phyloP scores from a whole-genome alignment of 1,284 basidiomycete genomes.

The Sphagnurus paluster region DNA sequence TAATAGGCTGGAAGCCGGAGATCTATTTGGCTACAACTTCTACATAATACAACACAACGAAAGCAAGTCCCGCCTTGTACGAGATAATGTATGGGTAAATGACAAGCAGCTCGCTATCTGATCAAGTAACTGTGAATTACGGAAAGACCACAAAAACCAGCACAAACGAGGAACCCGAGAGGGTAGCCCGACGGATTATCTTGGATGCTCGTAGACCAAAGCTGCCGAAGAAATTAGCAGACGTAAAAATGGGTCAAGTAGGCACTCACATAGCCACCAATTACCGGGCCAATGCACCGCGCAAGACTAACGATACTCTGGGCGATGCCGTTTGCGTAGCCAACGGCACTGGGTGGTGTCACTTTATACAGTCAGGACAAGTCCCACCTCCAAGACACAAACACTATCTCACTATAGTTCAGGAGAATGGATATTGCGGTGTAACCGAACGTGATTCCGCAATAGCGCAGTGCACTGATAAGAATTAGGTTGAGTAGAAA shows the following conservation, averaged over 20 bases:
- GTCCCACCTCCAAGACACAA: neutral
- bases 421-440: constrained; percentile 77
- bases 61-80: too few relatives aligned
- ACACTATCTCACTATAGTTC: constrained; percentile 66
- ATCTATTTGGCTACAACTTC: neutral
- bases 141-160: constrained; percentile 57
- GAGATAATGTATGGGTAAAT: neutral
- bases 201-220: constrained; percentile 76
- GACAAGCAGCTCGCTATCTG: constrained; percentile 42
- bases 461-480: constrained; percentile 68
- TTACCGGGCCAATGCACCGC: constrained; percentile 73
- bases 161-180: constrained; percentile 70
- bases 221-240: constrained; percentile 35
- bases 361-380: constrained; percentile 41
- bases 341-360: constrained; percentile 76
- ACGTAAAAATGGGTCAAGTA: neutral
- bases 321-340: constrained; percentile 78
- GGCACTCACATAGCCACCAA: constrained; percentile 73
- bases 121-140: constrained; percentile 76
- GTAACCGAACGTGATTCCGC: constrained; percentile 76
- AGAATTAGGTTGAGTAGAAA: constrained; percentile 11
- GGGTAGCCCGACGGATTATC: constrained; percentile 70
- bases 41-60: too few relatives aligned
- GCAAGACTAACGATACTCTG: constrained; percentile 84
- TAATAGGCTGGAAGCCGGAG: constrained; percentile 13